A percentile compares a stretch with the other conserved stretches of the same genome.
These are phyloP conservation scores for Rhodotorula sp. DNA, from an alignment of 1,284 basidiomycete genomes.

Conservation along the genomic window DNA sequence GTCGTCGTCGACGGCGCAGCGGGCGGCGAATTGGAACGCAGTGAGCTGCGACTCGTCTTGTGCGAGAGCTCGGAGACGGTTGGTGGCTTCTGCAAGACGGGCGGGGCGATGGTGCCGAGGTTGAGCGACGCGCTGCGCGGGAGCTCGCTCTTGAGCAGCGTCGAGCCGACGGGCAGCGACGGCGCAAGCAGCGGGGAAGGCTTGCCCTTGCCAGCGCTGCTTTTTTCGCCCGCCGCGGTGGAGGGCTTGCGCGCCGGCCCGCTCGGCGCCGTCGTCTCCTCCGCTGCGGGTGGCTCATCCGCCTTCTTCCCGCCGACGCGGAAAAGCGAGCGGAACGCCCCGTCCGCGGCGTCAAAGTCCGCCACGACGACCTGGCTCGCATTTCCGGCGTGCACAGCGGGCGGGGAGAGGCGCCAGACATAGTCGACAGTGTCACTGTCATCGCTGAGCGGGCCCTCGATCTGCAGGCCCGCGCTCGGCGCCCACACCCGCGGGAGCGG, in stretches of 20 bases:
- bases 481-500: conserved; percentile 39
- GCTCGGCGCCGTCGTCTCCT: neutral
- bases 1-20: conserved; percentile 2
- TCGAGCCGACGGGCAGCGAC: conserved; percentile 24
- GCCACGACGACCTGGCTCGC: conserved; percentile 16
- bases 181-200: conserved; percentile 10
- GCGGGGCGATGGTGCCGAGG: conserved; percentile 26
- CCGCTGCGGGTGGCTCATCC: too few relatives aligned
- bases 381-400: neutral
- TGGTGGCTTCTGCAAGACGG: conserved; percentile 28
- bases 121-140: conserved; percentile 34
- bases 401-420: conserved; percentile 29
- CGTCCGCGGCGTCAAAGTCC: conserved; percentile 14
- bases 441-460: conserved; percentile 46
- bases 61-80: conserved; percentile 28
- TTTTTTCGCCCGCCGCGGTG: neutral
- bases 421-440: conserved; percentile 27
- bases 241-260: neutral
- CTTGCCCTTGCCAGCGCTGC: conserved; percentile 5
- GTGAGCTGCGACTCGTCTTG: conserved; percentile 29
- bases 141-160: conserved; percentile 32
- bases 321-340: conserved; percentile 29
- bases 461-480: conserved; percentile 40
- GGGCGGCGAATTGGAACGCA: conserved; percentile 15
- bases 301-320: conserved; percentile 11